Percentiles rank a stretch among this genome's conserved stretches.
These are phyloP conservation scores for Coniochaeta sp. DNA, from an alignment of 2,329 filamentous ascomycete genomes.

Conservation along the genomic window DNA sequence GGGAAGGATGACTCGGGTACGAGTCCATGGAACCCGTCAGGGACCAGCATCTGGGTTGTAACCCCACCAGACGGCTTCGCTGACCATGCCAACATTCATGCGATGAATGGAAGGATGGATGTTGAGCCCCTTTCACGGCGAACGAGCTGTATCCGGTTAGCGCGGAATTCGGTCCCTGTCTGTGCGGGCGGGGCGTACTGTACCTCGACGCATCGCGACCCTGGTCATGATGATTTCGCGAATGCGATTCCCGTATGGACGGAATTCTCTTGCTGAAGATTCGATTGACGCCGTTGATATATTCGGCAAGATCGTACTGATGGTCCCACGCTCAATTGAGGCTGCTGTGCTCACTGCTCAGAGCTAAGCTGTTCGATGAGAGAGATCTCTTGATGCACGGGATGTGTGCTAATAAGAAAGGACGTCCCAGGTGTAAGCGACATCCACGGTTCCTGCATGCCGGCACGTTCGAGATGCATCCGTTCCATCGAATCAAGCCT, in stretches of 20 bases:
- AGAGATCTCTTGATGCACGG: too few relatives aligned
- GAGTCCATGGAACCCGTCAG: neutral
- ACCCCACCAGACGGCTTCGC: neutral
- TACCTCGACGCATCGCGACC: neutral
- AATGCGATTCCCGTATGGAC: too few relatives aligned
- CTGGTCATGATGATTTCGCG: neutral
- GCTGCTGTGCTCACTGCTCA: too few relatives aligned
- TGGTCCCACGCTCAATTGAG: too few relatives aligned
- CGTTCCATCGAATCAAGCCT: too few relatives aligned
- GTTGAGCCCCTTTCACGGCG: slow-evolving; percentile 1
- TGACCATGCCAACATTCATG: slow-evolving; percentile 1
- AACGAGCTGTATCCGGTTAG: neutral
- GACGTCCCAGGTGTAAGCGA: too few relatives aligned
- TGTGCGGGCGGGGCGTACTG: neutral
- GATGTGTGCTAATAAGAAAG: too few relatives aligned
- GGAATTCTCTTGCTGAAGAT: too few relatives aligned
- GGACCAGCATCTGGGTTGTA: neutral
- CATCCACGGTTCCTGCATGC: neutral
- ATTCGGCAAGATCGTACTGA: too few relatives aligned
- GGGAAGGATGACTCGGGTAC: neutral
- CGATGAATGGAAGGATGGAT: neutral
- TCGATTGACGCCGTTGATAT: too few relatives aligned
- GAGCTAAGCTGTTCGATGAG: too few relatives aligned
- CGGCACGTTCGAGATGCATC: neutral
- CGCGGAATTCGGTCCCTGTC: neutral